Evolutionary conservation across 139 green algal genomes (phyloP), one percentile per base, ranked within the genome.

Genomic region (Spirogloea muscicola): DNA sequence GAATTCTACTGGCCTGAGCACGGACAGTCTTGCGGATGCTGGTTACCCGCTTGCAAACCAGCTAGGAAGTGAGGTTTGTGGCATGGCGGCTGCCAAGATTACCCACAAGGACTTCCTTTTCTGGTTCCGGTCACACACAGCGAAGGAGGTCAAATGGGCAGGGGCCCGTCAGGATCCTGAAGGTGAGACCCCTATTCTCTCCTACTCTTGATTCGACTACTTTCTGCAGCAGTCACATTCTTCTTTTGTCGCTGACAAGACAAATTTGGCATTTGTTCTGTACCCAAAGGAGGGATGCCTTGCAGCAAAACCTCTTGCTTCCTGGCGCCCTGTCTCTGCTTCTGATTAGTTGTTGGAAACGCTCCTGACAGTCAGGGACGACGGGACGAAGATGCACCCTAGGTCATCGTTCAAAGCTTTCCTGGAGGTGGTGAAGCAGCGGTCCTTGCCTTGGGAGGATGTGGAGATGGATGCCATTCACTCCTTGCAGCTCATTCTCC

Each of bases 21-120:
- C 75, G 0, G 75, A 82, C 68, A 73, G 68, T 21, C 58, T 82
- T 1, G 40, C 68, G 21, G 75, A 82, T 21, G 75, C 75, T 0
- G 68, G 75, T 5, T 82, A 79, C 58, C 75, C 75, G 13, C 25
- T 36, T 16, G 75, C 75, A 3, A 31, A 36, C 2, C 34, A 67
- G 3, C 75, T 82, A 3, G 75, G 52, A 16, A 55, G 64, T 7
- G 44, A 57, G 3, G 75, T 82, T 36, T 82, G 75, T 44, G 75
- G 75, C 29, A 75, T 82, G 75, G 75, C 75, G n/a, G 75, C 75
- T 18, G 66, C 60, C 36, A 27, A 58, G n/a, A 82, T 82, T 37
- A 82, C 75, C 2, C 42, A 71, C n/a, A 82, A 82, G 39, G 75
- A 82, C 27, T 82, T 79, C 7, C 68, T 82, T 44, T 72, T 82